Evolutionary conservation across 169 alveolate genomes (phyloP).

Genomic region (Fabrea salina): DNA sequence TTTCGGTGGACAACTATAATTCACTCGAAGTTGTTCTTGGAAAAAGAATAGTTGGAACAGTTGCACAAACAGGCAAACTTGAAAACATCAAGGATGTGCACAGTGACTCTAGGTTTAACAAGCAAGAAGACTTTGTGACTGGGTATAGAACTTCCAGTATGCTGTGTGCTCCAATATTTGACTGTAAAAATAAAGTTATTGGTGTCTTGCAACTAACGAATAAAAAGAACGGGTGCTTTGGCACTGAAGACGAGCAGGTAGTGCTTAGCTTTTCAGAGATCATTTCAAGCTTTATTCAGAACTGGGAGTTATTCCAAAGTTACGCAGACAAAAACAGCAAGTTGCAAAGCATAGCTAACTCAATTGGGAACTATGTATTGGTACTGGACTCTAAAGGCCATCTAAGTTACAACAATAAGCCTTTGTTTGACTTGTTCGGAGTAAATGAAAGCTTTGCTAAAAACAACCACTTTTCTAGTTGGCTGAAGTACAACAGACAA

Average conservation of each 20-base stretch:
- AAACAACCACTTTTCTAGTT: background rate
- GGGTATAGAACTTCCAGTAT: background rate
- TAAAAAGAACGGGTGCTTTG: background rate
- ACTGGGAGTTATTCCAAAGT: background rate
- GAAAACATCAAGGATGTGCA: background rate
- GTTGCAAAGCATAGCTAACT: background rate
- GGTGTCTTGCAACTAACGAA: background rate
- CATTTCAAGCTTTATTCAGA: background rate
- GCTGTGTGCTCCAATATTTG: background rate
- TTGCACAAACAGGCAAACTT: slow-evolving; percentile 6
- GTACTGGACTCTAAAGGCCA: background rate
- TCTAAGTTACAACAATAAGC: background rate
- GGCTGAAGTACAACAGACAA: background rate
- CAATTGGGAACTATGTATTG: background rate
- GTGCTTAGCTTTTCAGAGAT: background rate
- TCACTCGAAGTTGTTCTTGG: background rate
- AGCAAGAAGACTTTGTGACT: background rate
- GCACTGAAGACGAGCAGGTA: background rate
- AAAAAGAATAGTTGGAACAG: background rate
- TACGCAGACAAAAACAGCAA: background rate
- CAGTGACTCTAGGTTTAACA: background rate
- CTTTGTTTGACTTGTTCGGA: background rate
- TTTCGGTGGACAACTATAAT: too few species aligned
- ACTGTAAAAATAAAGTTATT: background rate
- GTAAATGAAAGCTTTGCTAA: background rate